Percentiles rank a stretch among this genome's conserved stretches.
Evolutionary conservation across 305 asterid species (phyloP).

Genomic region (Solanum aculeatissimum): DNA sequence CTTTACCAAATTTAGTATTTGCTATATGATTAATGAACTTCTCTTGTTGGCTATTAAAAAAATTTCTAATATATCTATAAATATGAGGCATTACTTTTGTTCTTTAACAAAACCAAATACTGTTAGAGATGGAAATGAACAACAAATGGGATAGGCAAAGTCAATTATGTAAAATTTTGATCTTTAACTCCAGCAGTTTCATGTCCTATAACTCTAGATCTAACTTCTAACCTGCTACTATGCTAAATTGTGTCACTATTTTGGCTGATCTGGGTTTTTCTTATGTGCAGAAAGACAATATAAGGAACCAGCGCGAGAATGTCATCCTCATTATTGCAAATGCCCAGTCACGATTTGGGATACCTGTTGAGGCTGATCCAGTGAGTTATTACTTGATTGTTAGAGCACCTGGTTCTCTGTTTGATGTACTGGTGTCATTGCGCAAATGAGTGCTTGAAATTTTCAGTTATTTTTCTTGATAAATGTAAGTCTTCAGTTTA

Average conservation of each 20-base stretch:
- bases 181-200: not conserved
- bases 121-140: not conserved
- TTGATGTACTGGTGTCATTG: not conserved
- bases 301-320: conserved; percentile 96
- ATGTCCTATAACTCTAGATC: not conserved
- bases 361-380: conserved; percentile 68
- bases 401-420: not conserved
- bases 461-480: not conserved
- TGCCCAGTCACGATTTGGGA: conserved; percentile 74
- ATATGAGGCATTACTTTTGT: not conserved
- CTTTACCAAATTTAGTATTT: not conserved
- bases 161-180: not conserved
- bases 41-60: not conserved
- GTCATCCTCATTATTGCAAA: conserved; percentile 77
- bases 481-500: not conserved
- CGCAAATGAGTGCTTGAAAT: not conserved
- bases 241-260: not conserved
- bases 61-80: not conserved
- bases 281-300: conserved; percentile 77
- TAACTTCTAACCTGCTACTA: not conserved
- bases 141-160: not conserved
- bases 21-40: not conserved
- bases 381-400: conserved; percentile 39
- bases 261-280: conserved; percentile 1
- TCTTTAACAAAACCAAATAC: not conserved